Percentiles rank a stretch among this genome's conserved stretches.
These are phyloP conservation scores for Vaccinium myrtillus DNA, from an alignment of 148 eudicot genomes.

Conservation along the genomic window DNA sequence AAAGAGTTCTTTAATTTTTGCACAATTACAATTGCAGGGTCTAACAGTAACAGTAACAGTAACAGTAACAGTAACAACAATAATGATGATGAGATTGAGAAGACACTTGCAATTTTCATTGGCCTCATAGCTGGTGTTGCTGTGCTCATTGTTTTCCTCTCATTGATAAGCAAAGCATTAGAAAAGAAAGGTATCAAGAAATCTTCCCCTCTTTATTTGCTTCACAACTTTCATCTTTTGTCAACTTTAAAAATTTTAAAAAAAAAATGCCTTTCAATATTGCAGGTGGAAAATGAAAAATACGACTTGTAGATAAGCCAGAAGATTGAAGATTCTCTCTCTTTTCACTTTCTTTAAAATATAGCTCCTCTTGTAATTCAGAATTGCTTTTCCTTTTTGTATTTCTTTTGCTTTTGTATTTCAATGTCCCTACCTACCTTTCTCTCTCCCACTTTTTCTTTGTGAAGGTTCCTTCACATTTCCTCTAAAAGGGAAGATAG, in stretches of 20 bases:
- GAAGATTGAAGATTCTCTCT: background rate
- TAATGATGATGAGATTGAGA: conserved; percentile 39
- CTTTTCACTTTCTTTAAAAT: background rate
- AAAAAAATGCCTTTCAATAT: background rate
- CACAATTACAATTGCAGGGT: background rate
- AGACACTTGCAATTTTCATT: conserved; percentile 55
- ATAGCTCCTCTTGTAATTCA: background rate
- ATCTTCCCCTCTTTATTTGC: background rate
- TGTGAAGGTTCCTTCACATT: conserved; percentile 11
- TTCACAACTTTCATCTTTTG: background rate
- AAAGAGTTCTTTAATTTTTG: background rate
- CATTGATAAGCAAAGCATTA: conserved; percentile 39
- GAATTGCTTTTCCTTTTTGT: conserved; percentile 2
- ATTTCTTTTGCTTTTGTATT: background rate
- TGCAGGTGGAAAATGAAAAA: conserved; percentile 19
- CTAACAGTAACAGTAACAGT: background rate
- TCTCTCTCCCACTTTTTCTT: background rate
- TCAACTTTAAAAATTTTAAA: background rate
- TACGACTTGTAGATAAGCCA: background rate
- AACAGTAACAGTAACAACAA: background rate
- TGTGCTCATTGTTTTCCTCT: conserved; percentile 40
- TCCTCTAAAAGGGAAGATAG: background rate
- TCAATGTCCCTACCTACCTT: background rate
- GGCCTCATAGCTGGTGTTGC: conserved; percentile 59
- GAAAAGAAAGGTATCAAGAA: conserved; percentile 41